These are phyloP conservation scores for Pythium rishiriense DNA, from an alignment of 352 stramenopile species.

Conservation along the genomic window DNA sequence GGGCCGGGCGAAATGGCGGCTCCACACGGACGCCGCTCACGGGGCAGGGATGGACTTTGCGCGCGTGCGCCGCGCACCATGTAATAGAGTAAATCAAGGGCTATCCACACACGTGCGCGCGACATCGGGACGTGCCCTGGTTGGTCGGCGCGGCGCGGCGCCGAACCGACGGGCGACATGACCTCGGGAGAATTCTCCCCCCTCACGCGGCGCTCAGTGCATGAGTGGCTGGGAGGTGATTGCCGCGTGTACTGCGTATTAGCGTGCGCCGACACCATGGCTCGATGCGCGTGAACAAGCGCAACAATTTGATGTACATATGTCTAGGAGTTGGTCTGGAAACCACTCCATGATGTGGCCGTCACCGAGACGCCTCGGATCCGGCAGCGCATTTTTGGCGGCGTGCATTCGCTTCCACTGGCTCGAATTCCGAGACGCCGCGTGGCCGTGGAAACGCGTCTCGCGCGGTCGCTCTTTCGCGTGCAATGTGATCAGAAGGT, in stretches of 20 bases:
- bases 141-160: not conserved
- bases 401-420: conserved; percentile 18
- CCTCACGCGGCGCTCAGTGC: not conserved
- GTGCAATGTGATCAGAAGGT: conserved; percentile 4
- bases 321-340: not conserved
- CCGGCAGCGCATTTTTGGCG: conserved; percentile 10
- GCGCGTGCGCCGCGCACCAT: not conserved
- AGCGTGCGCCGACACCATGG: not conserved
- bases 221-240: conserved; percentile 17
- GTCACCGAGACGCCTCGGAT: conserved; percentile 11
- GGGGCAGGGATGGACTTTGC: not conserved
- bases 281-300: conserved; percentile 16
- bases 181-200: conserved; percentile 21
- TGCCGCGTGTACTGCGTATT: not conserved
- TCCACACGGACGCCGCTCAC: not conserved
- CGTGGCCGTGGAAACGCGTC: not conserved
- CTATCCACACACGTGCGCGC: not conserved
- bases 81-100: not conserved
- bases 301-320: conserved; percentile 20
- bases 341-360: not conserved
- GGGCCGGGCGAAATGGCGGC: conserved; percentile 21
- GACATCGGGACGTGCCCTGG: not conserved
- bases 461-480: not conserved
- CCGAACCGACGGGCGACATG: conserved; percentile 16
- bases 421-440: conserved; percentile 7